A percentile compares a stretch with the other conserved stretches of the same genome.
phyloP scores from a whole-genome alignment of 495 filamentous ascomycete species.

The Aspergillus saccharolyticus region DNA sequence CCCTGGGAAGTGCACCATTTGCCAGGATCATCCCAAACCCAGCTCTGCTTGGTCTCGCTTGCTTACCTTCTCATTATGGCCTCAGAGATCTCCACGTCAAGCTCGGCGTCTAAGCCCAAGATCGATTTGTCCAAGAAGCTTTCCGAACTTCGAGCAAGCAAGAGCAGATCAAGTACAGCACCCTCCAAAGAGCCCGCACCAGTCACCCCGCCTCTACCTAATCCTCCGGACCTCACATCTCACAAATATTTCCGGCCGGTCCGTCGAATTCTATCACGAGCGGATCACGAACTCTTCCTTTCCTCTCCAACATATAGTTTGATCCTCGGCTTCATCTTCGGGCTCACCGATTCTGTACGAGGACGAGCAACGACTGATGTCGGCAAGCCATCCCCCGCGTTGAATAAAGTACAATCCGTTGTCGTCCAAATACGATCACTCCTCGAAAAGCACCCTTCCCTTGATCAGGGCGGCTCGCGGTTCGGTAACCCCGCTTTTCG shows the following conservation, averaged over 20 bases:
- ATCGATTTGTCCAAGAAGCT: conserved; percentile 58
- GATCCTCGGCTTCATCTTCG: conserved; percentile 77
- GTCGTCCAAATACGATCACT: conserved; percentile 61
- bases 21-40: neutral
- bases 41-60: neutral
- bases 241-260: conserved; percentile 60
- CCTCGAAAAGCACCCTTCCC: conserved; percentile 63
- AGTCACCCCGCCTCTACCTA: conserved; percentile 64
- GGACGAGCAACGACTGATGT: conserved; percentile 68
- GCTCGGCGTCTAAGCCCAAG: conserved; percentile 32
- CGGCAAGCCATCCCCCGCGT: conserved; percentile 41
- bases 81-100: conserved; percentile 15
- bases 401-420: conserved; percentile 63
- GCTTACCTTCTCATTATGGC: conserved; percentile 23
- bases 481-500: conserved; percentile 95
- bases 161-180: conserved; percentile 45
- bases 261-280: conserved; percentile 70
- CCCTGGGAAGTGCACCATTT: neutral
- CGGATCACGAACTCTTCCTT: conserved; percentile 79
- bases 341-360: conserved; percentile 74
- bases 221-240: conserved; percentile 59
- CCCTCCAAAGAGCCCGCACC: conserved; percentile 61
- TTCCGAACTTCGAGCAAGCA: conserved; percentile 63
- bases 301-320: conserved; percentile 72
- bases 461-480: conserved; percentile 79